Percentiles rank a stretch among this genome's conserved stretches.
These are phyloP conservation scores for Corrigiola litoralis DNA, from an alignment of 179 eudicot species.

Conservation along the genomic window DNA sequence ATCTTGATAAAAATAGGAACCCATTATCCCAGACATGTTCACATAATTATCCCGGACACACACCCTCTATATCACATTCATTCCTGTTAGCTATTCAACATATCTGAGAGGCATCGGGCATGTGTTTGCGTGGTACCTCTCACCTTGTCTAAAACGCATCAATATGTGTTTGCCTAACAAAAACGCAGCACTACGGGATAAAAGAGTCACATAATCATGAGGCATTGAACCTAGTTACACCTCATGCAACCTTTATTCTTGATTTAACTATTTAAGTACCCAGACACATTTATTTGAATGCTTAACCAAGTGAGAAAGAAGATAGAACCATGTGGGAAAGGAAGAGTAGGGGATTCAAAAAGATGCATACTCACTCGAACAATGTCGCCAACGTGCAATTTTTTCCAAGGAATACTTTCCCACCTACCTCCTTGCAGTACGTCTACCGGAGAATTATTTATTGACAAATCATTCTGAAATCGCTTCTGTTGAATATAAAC, in stretches of 20 bases:
- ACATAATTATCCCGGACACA: too few species aligned
- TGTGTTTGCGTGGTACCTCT: too few species aligned
- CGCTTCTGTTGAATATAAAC: conserved; percentile 67
- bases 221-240: not conserved
- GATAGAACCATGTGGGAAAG: not conserved
- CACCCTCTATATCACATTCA: too few species aligned
- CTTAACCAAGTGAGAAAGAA: not conserved
- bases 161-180: not conserved
- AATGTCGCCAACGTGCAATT: conserved; percentile 89
- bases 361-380: conserved; percentile 58
- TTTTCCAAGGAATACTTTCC: conserved; percentile 74
- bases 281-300: not conserved
- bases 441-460: conserved; percentile 72
- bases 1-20: too few species aligned
- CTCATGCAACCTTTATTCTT: not conserved
- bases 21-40: too few species aligned
- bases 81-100: too few species aligned
- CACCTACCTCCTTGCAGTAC: conserved; percentile 65
- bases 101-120: not conserved
- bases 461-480: conserved; percentile 79
- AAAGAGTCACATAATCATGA: too few species aligned
- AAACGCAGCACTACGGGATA: too few species aligned
- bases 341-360: conserved; percentile 2
- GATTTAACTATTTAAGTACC: not conserved
- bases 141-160: too few species aligned